phyloP scores from a whole-genome alignment of 2,329 filamentous ascomycete genomes.

The Phialophora tarda region DNA sequence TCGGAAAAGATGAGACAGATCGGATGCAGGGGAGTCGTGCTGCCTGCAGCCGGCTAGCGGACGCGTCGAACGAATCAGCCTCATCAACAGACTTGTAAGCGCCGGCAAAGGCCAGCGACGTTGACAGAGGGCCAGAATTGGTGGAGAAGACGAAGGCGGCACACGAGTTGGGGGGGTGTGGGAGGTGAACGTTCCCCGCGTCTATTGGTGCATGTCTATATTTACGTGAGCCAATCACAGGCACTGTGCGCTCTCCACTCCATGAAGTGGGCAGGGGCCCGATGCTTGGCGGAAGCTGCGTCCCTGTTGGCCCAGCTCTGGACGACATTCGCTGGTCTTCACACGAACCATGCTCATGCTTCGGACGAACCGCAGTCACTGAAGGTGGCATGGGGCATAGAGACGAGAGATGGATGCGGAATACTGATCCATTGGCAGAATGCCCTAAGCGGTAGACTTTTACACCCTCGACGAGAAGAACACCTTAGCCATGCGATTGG shows the following conservation, averaged over 20 bases:
- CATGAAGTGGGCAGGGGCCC: not conserved
- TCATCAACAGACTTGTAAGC: conserved; percentile 4
- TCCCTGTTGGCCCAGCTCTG: not conserved
- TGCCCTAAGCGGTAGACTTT: conserved; percentile 3
- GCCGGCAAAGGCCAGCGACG: not conserved
- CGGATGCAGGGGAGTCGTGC: conserved; percentile 17
- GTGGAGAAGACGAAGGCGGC: not conserved
- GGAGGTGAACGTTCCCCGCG: not conserved
- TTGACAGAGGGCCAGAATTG: not conserved
- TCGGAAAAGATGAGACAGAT: conserved; percentile 25
- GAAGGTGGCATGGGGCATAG: not conserved
- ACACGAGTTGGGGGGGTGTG: not conserved
- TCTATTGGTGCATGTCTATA: conserved; percentile 6
- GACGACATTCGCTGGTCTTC: not conserved
- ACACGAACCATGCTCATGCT: conserved; percentile 1
- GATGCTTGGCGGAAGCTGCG: not conserved
- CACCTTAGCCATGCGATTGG: conserved; percentile 9
- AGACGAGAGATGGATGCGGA: not conserved
- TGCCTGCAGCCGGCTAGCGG: not conserved
- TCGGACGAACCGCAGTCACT: conserved; percentile 1
- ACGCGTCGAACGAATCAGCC: conserved; percentile 2
- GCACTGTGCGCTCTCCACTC: not conserved
- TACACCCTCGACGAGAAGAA: not conserved
- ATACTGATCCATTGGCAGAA: not conserved
- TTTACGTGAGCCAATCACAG: not conserved